phyloP scores from a whole-genome alignment of 306 rosid genomes.

The Castanospermum australe region DNA sequence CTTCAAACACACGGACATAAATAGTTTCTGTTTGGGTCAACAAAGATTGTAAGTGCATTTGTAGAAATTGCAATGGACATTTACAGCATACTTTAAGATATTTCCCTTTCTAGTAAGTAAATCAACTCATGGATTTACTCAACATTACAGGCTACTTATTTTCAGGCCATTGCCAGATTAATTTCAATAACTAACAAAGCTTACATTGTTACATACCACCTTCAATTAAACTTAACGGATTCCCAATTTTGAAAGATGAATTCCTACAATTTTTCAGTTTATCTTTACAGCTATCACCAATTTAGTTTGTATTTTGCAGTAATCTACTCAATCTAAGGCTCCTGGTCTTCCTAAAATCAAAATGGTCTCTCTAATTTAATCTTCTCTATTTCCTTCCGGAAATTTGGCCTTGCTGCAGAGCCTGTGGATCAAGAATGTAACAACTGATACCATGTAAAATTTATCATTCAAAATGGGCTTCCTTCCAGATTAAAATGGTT shows the following conservation, averaged over 20 bases:
- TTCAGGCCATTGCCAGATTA: background rate
- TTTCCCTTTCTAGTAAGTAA: slow-evolving; percentile 4
- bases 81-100: background rate
- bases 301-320: background rate
- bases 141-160: background rate
- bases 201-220: background rate
- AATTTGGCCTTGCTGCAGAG: background rate
- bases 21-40: slow-evolving; percentile 62
- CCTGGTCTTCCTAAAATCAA: background rate
- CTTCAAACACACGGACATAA: slow-evolving; percentile 79
- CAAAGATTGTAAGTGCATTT: slow-evolving; percentile 5
- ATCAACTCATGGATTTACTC: background rate
- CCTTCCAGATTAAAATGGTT: background rate
- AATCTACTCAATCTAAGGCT: background rate
- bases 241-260: background rate
- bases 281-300: background rate
- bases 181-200: slow-evolving; percentile 11
- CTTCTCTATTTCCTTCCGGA: background rate
- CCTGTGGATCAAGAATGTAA: background rate
- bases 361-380: background rate
- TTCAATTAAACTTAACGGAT: background rate
- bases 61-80: background rate
- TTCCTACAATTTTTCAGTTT: background rate
- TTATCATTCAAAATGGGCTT: background rate
- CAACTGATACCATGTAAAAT: background rate